Percentiles rank a stretch among this genome's conserved stretches.
Conservation (phyloP, 306 rosid genomes). For the Malus orientalis region DNA sequence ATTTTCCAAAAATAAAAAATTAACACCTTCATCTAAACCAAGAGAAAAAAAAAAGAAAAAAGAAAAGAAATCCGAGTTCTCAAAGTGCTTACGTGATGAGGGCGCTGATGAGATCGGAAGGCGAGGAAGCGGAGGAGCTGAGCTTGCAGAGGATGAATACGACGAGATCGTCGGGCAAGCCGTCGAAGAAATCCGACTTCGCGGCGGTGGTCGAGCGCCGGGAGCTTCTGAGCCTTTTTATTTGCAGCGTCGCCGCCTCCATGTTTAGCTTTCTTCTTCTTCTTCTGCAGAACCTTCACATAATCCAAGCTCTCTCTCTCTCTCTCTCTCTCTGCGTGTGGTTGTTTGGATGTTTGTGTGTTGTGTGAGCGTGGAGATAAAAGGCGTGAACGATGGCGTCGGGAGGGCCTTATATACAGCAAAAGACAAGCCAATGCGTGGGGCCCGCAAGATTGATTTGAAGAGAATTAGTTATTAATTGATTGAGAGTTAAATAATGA, state of each 20-base stretch:
- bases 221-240: constrained; percentile 13
- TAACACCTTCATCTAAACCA: not conserved
- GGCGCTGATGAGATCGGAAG: constrained; percentile 48
- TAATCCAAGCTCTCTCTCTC: not conserved
- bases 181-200: constrained; percentile 42
- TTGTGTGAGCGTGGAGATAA: not conserved
- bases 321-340: not conserved
- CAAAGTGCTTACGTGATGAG: constrained; percentile 44
- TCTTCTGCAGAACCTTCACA: not conserved
- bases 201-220: not conserved
- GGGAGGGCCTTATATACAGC: not conserved
- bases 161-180: constrained; percentile 64
- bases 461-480: not conserved
- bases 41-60: not conserved
- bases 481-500: not conserved
- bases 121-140: constrained; percentile 58
- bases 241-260: not conserved
- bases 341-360: not conserved
- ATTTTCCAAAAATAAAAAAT: not conserved
- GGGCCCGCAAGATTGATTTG: not conserved
- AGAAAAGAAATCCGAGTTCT: not conserved
- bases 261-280: not conserved
- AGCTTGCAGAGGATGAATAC: constrained; percentile 58
- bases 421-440: not conserved
- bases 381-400: not conserved